Percentiles rank a stretch among this genome's conserved stretches.
Conservation (phyloP, 2,329 filamentous ascomycete species). For the Harringtonia lauricola region DNA sequence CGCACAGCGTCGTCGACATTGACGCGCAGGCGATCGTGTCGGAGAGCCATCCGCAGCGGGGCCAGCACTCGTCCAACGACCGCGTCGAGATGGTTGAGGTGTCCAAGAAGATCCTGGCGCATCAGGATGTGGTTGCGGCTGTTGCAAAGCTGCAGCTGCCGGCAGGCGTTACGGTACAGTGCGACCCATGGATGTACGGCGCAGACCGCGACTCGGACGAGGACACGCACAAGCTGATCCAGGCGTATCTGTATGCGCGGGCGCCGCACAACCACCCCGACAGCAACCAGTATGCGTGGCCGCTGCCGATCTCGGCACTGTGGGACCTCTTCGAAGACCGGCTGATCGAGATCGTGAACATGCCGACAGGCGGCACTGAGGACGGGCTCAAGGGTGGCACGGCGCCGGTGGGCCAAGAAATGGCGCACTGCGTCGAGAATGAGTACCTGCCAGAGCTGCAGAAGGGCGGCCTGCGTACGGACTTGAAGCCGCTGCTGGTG, state of each 20-base stretch:
- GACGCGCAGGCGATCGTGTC: not conserved
- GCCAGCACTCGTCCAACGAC: not conserved
- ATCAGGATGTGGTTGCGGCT: not conserved
- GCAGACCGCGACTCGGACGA: not conserved
- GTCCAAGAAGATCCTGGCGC: not conserved
- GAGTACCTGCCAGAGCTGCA: not conserved
- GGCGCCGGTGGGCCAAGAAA: no score
- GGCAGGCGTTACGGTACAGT: not conserved
- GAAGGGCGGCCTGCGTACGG: not conserved
- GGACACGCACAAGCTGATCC: constrained; percentile 1
- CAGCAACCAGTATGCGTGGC: not conserved
- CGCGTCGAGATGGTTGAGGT: not conserved
- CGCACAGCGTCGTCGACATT: not conserved
- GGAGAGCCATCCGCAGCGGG: not conserved
- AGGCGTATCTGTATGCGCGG: not conserved
- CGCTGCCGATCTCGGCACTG: not conserved
- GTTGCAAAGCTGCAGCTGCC: not conserved
- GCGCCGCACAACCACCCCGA: not conserved
- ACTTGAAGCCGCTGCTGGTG: constrained; percentile 20
- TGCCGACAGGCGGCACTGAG: not conserved
- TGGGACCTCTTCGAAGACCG: not conserved
- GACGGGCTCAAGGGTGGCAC: constrained; percentile 6
- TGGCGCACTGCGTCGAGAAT: no score
- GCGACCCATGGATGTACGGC: not conserved
- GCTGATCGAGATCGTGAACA: not conserved